Base-by-base conservation (phyloP, 345 rosid genomes). In the Acer campestre region DNA sequence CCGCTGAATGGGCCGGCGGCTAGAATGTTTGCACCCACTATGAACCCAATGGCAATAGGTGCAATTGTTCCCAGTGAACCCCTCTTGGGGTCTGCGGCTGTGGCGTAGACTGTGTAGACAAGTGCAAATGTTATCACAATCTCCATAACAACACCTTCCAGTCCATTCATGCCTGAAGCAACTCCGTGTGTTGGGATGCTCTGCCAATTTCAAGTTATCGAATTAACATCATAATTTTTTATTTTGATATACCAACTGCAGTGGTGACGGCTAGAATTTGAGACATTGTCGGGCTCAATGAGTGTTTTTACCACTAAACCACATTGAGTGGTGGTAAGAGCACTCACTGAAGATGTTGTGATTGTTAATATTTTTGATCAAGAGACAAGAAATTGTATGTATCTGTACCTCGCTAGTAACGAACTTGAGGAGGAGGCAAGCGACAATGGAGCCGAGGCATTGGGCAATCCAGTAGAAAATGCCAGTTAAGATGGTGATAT, bases 1-100 rank as follows among this genome's bases (percentile, higher is more conserved):
- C 98, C 98, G 7, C 94, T 89, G 80, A 95, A 95, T 6, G 98
- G 97, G 49, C 98, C 98, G 2, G 97, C 98, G 0, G 98, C 98
- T 2, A 95, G 83, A 48, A 95, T 95, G 85, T 93, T 93, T 6
- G 98, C 98, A 5, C 97, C 98, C 3, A 95, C 97, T 3, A 95
- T 86, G 90, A 95, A 92, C 67, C 98, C 98, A 20, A 93, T 93
- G 40, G 92, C 98, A 0, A 93, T 89, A 1, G 95, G 97, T 3
- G 98, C 98, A 4, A 95, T 90, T 22, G 74, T 88, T 35, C 95
- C 97, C 0, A 95, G 76, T 0, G 92, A 82, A 20, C 95, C 98
- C 83, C 89, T 95, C 83, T 89, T 89, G 29, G 97, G 98, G 80
- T 92, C 98, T 1, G 93, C 93, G 0, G 98, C 98, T 0, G 97